phyloP scores from a whole-genome alignment of 164 flowering plant species.

The Dillenia suffruticosa region DNA sequence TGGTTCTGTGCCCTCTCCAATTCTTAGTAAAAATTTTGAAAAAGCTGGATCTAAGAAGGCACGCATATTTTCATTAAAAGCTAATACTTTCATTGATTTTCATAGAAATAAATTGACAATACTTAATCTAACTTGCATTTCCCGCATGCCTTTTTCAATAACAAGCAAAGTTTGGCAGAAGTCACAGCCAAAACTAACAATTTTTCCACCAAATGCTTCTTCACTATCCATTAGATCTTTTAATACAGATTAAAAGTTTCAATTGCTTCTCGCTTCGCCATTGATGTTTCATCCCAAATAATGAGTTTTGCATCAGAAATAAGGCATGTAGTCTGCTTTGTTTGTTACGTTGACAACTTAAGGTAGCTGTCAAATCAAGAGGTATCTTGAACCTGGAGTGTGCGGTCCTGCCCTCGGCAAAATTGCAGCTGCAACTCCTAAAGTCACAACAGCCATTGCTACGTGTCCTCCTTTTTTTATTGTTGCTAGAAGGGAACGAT shows the following conservation, averaged over 20 bases:
- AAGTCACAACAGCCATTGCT: neutral
- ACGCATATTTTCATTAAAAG: neutral
- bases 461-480: neutral
- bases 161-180: conserved; percentile 8
- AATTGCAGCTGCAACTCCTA: neutral
- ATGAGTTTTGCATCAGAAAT: neutral
- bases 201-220: conserved; percentile 5
- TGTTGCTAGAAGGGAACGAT: neutral
- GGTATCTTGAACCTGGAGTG: neutral
- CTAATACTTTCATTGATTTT: neutral
- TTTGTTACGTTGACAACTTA: neutral
- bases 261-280: conserved; percentile 4
- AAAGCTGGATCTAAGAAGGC: conserved; percentile 1
- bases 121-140: neutral
- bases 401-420: neutral
- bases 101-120: conserved; percentile 6
- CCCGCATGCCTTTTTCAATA: neutral
- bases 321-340: neutral
- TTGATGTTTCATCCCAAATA: conserved; percentile 13
- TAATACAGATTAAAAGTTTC: conserved; percentile 1
- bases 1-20: conserved; percentile 1
- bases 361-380: neutral
- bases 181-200: conserved; percentile 6
- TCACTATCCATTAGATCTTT: neutral
- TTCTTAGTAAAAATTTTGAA: conserved; percentile 5